Percentiles rank a stretch among this genome's conserved stretches.
Conservation (phyloP, 208 protist species). For the Blastocrithidia nonstop region DNA sequence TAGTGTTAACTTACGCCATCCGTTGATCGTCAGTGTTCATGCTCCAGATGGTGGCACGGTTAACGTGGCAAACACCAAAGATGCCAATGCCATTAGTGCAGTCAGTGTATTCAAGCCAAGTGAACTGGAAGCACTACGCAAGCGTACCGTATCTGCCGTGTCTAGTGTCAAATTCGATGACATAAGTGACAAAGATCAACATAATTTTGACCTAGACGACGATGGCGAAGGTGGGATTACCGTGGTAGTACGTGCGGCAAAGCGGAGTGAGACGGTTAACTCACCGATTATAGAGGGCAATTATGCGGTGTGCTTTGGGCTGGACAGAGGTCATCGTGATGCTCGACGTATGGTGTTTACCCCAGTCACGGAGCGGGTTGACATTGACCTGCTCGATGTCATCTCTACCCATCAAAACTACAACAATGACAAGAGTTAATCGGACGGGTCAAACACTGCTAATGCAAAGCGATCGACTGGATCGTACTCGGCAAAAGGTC, state of each 20-base stretch:
- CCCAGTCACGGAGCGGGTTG: conserved; percentile 9
- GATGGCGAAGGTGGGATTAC: neutral
- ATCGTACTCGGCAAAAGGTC: no score
- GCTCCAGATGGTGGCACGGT: conserved; percentile 3
- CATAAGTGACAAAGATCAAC: neutral
- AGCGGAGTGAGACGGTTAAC: no score
- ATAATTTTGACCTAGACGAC: neutral
- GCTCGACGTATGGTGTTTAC: neutral
- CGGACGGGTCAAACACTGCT: no score
- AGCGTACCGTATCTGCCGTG: neutral
- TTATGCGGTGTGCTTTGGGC: conserved; percentile 30
- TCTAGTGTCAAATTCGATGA: neutral
- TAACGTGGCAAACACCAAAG: conserved; percentile 7
- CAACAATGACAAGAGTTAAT: neutral
- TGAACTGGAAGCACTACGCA: conserved; percentile 8
- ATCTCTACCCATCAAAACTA: conserved; percentile 9
- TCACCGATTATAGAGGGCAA: conserved; percentile 14
- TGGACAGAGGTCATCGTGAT: neutral
- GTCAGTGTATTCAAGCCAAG: conserved; percentile 4
- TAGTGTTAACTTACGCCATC: conserved; percentile 5
- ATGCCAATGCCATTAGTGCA: conserved; percentile 6
- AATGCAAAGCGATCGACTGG: no score
- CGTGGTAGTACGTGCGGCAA: no score
- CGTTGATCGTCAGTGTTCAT: conserved; percentile 17
- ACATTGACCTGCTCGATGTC: conserved; percentile 11